These are phyloP conservation scores for Solanum sejunctum DNA, from an alignment of 257 asterid species.

Conservation along the genomic window DNA sequence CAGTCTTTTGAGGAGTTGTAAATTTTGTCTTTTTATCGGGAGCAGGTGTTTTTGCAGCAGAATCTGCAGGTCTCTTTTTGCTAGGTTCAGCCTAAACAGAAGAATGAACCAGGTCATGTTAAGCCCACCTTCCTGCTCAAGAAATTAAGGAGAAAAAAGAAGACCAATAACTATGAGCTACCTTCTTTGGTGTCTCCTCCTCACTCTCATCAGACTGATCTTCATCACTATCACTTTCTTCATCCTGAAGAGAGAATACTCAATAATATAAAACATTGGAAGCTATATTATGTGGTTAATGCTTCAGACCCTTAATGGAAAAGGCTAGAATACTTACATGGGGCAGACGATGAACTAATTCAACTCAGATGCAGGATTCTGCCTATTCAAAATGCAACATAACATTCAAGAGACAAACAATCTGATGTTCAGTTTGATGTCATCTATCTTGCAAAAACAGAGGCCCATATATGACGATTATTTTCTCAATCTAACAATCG, in stretches of 20 bases:
- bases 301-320: neutral
- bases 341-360: neutral
- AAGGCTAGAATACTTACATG: neutral
- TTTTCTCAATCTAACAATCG: neutral
- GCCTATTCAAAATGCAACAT: neutral
- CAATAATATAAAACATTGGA: neutral
- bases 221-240: conserved; percentile 1
- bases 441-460: neutral
- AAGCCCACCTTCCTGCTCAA: neutral
- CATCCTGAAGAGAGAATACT: neutral
- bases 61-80: conserved; percentile 48
- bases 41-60: conserved; percentile 50
- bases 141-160: neutral
- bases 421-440: neutral
- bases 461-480: neutral
- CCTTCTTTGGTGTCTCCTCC: conserved; percentile 79
- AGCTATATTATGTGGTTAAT: neutral
- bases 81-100: conserved; percentile 26
- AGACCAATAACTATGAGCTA: neutral
- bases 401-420: neutral
- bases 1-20: conserved; percentile 68
- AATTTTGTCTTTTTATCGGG: conserved; percentile 61
- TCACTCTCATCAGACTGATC: conserved; percentile 55
- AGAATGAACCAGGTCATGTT: neutral
- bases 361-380: neutral